Evolutionary conservation across 2,329 filamentous ascomycete species (phyloP), one percentile per base, ranked within the genome.

Genomic region (Mollisia scopiformis): DNA sequence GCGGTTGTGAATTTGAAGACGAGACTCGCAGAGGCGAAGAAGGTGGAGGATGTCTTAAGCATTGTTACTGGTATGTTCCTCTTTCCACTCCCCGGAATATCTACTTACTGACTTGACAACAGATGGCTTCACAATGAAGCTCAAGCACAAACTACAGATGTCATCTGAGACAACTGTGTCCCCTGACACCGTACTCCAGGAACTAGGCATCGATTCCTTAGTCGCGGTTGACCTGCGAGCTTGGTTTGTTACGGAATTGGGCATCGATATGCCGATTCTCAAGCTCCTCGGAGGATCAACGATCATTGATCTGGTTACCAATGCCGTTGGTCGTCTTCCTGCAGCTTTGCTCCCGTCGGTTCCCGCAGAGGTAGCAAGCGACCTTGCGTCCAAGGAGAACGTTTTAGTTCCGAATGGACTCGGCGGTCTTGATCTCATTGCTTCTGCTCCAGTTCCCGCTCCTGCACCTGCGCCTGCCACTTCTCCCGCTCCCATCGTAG

Each of bases 131-230:
- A 56, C 37, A 2, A 13, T 23, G 6, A 61, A 54, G 41, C 51
- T 63, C 16, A 41, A 56, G 11, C 50, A 59, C 14, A 58, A 58
- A 10, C 46, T 63, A 2, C 60, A 59, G 16, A 52, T 62, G 28
- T 50, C 56, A 6, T 30, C 46, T 16, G 37, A 50, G 31, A 27
- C 33, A 5, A 27, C n/a, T 2, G 41, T 57, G 10, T 33, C 31
- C 4, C 59, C 67, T 10, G 68, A 65, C 21, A 56, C 59, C 13
- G 41, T 59, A 1, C 33, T 65, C 66, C 37, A 70, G 62, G 66
- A 74, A 63, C 52, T 51, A 3, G 49, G 49, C 6, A 51, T 51
- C 27, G 49, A 51, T 19, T 51, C 49, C 21, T 19, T 51, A 16
- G 49, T 51, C 27, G 49, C 49, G 7, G 49, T 51, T 19, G 49